Conservation (phyloP, 805 yeast genomes). For the Lipomyces mesembrius region DNA sequence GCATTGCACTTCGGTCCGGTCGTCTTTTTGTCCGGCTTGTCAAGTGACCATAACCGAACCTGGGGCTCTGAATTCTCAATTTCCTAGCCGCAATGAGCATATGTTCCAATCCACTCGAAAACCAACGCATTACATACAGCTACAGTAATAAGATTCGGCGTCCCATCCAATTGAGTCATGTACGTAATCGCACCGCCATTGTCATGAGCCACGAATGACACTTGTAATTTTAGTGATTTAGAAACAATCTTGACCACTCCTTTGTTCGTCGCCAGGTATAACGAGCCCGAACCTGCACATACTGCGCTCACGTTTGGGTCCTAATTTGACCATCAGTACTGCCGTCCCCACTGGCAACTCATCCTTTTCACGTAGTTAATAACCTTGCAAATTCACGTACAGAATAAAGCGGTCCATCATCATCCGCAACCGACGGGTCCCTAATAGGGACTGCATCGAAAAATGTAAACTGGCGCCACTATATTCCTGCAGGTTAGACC, state of each 20-base stretch:
- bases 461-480: conserved; percentile 85
- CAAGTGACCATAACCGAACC: conserved; percentile 74
- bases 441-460: conserved; percentile 80
- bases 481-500: neutral
- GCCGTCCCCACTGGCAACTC: neutral
- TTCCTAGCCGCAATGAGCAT: conserved; percentile 28
- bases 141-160: conserved; percentile 66
- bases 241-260: conserved; percentile 63
- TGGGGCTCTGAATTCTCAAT: conserved; percentile 71
- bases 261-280: conserved; percentile 64
- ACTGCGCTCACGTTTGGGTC: conserved; percentile 74
- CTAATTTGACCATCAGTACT: conserved; percentile 14
- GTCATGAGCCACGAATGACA: conserved; percentile 67
- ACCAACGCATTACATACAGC: conserved; percentile 43
- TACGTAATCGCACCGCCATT: conserved; percentile 66
- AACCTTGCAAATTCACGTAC: conserved; percentile 28
- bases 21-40: conserved; percentile 46
- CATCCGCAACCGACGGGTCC: conserved; percentile 71
- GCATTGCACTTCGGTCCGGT: conserved; percentile 59
- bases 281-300: conserved; percentile 57
- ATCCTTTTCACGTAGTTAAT: neutral
- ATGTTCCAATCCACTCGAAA: neutral
- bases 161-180: conserved; percentile 54
- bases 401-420: conserved; percentile 70
- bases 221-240: conserved; percentile 52